Conservation (phyloP, 2,329 filamentous ascomycete species). For the Arthroderma uncinatum region DNA sequence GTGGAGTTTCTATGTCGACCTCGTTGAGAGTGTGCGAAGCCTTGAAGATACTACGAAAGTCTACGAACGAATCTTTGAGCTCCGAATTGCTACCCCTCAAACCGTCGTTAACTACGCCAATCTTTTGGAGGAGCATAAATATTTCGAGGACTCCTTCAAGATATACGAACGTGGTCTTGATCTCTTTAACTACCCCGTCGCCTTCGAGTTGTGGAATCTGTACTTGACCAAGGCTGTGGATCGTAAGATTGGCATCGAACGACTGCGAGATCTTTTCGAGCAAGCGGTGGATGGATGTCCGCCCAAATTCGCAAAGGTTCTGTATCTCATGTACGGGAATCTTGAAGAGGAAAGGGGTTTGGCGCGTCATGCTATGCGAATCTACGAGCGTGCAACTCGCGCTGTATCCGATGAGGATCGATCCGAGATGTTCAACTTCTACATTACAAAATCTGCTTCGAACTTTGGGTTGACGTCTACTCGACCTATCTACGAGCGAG, state of each 20-base stretch:
- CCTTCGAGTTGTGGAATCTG: conserved; percentile 96
- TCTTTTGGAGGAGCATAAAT: conserved; percentile 82
- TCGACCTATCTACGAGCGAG: conserved; percentile 87
- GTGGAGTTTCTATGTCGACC: conserved; percentile 98
- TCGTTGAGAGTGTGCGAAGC: conserved; percentile 86
- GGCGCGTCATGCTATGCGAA: conserved; percentile 93
- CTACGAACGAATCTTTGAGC: conserved; percentile 95
- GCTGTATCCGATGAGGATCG: conserved; percentile 91
- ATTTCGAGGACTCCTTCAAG: conserved; percentile 97
- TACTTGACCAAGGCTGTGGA: conserved; percentile 97
- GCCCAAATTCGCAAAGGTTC: conserved; percentile 85
- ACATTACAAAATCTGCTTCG: conserved; percentile 95
- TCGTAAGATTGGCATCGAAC: conserved; percentile 88
- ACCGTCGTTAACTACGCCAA: conserved; percentile 98
- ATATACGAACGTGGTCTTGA: conserved; percentile 91
- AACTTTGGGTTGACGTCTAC: conserved; percentile 97
- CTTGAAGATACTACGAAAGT: conserved; percentile 87
- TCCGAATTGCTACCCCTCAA: conserved; percentile 93
- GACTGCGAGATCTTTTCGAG: conserved; percentile 88
- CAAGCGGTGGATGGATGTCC: conserved; percentile 92
- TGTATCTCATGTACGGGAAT: conserved; percentile 98
- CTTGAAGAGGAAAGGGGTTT: conserved; percentile 91
- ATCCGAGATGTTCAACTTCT: conserved; percentile 97
- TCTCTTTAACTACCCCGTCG: conserved; percentile 96
- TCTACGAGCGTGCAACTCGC: conserved; percentile 92